Evolutionary conservation across 805 yeast species (phyloP), one percentile per base, ranked within the genome.

Genomic region (Monosporozyma servazzii): DNA sequence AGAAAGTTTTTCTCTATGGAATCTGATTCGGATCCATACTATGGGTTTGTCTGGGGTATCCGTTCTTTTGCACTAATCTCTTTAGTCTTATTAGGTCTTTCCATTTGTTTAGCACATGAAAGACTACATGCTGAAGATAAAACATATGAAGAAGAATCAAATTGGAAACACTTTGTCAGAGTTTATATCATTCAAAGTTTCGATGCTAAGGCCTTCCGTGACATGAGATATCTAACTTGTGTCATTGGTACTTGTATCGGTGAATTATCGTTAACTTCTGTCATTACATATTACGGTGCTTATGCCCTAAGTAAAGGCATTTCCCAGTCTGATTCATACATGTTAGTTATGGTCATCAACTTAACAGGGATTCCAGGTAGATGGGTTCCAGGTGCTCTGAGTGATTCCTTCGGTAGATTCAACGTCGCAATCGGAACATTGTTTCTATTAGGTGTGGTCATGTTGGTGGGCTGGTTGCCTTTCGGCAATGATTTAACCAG

Each of bases 11-110:
- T 73, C 54, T 59, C 53, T 4, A 51, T 57, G 56, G 37, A 51
- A 13, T 30, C 58, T 2, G 61, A 63, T 3, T 47, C 69, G 73
- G 50, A 48, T 18, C 45, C 48, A 21, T 29, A 45, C 31, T 60
- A 58, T 42, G 84, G 84, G 0, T 81, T 71, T 56, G 63, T 70
- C 3, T 81, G 86, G 85, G 78, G 84, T 0, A 69, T 79, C 55
- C 66, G 85, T 60, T 69, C 74, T 23, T 58, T 78, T 36, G 80
- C 76, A 1, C 75, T 80, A 50, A 59, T 79, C 3, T 50, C 72
- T 47, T 54, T 75, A 8, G 71, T 56, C 3, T 66, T 77, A 47
- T 61, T 71, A 45, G 17, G 56, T 0, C 33, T 69, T 10, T 65
- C 76, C 2, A 46, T 67, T 3, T n/a, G 66, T 3, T 54, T 77